Conservation (phyloP, 495 filamentous ascomycete species). For the Aspergillus biplanus region DNA sequence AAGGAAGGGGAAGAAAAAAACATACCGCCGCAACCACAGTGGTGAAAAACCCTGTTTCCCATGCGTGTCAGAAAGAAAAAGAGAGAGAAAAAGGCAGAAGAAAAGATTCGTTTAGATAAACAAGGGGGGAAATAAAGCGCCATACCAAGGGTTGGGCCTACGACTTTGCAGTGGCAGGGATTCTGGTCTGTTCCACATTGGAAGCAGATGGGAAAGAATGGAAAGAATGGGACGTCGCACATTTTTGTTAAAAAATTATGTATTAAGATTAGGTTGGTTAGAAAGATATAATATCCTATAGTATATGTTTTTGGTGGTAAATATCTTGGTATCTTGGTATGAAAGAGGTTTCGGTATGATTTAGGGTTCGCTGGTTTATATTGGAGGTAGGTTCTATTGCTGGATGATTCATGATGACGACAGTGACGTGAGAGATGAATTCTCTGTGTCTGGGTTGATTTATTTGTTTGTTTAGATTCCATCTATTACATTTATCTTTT, state of each 20-base stretch:
- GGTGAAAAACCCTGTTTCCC: conserved; percentile 43
- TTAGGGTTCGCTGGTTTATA: no score
- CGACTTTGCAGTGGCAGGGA: conserved; percentile 64
- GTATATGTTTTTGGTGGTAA: conserved; percentile 7
- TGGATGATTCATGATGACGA: conserved; percentile 17
- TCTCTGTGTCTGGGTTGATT: no score
- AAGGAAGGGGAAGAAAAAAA: conserved; percentile 17
- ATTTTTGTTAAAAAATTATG: conserved; percentile 24
- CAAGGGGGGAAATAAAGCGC: conserved; percentile 8
- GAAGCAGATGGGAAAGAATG: conserved; percentile 55
- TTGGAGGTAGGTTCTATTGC: background rate
- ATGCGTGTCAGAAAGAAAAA: background rate
- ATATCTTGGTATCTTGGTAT: no score
- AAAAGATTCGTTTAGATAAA: background rate
- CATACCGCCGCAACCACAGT: conserved; percentile 57
- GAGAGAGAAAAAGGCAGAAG: background rate
- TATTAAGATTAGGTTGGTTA: background rate
- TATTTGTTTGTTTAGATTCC: no score
- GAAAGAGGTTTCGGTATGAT: no score
- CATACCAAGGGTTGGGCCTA: conserved; percentile 61
- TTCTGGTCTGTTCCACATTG: conserved; percentile 63
- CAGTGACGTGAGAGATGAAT: background rate
- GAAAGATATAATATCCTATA: conserved; percentile 4
- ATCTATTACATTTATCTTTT: no score
- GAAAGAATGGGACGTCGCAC: conserved; percentile 44